Evolutionary conservation across 495 filamentous ascomycete genomes (phyloP).

Genomic region (Pseudomonodictys pantanalensis): DNA sequence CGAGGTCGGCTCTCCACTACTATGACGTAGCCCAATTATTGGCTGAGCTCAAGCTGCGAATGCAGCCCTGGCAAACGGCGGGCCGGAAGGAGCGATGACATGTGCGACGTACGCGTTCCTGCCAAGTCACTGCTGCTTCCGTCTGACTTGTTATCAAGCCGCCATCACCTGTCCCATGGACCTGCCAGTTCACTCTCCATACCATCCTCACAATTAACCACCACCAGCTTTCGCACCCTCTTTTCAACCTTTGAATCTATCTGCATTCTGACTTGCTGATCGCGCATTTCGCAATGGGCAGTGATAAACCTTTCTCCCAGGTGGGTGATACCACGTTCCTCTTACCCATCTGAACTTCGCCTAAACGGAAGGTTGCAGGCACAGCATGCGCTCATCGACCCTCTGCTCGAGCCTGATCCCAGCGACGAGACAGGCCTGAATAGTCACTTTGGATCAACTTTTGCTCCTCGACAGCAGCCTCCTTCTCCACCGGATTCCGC

Average conservation of each 20-base stretch:
- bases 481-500: conserved; percentile 30
- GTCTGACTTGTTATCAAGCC: background rate
- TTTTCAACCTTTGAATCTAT: background rate
- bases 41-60: conserved; percentile 3
- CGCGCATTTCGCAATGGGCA: conserved; percentile 17
- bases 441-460: conserved; percentile 46
- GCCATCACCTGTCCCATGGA: background rate
- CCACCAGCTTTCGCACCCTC: background rate
- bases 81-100: conserved; percentile 8
- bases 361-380: conserved; percentile 45
- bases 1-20: background rate
- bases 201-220: too few species aligned
- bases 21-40: conserved; percentile 16
- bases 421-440: conserved; percentile 53
- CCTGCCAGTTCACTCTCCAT: background rate
- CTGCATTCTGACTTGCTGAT: background rate
- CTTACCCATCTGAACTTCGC: background rate
- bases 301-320: conserved; percentile 28
- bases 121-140: conserved; percentile 20
- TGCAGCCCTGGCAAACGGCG: background rate
- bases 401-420: conserved; percentile 54
- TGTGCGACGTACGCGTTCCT: conserved; percentile 30
- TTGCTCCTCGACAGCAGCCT: conserved; percentile 29
- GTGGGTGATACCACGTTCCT: conserved; percentile 11
- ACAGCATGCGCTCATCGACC: conserved; percentile 56